phyloP scores from a whole-genome alignment of 345 rosid species.

The Kandelia obovata region DNA sequence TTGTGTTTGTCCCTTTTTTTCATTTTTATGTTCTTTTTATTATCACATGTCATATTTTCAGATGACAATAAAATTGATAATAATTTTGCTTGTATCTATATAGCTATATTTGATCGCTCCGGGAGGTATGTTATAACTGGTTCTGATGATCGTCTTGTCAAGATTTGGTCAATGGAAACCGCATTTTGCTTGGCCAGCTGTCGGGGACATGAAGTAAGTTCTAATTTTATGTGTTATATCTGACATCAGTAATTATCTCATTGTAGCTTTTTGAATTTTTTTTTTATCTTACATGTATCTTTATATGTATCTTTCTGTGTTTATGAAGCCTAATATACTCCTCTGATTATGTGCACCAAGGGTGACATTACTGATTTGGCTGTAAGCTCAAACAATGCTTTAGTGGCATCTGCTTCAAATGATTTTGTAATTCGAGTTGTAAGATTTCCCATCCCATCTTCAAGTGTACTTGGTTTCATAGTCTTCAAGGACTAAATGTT shows the following conservation, averaged over 20 bases:
- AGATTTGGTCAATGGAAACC: constrained; percentile 99
- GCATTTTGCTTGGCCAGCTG: constrained; percentile 98
- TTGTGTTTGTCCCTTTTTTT: not conserved
- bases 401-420: constrained; percentile 96
- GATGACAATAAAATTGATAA: not conserved
- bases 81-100: constrained; percentile 26
- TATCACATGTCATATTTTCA: not conserved
- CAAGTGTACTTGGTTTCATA: constrained; percentile 11
- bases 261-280: not conserved
- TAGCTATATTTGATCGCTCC: constrained; percentile 90
- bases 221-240: constrained; percentile 6
- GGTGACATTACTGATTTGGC: constrained; percentile 99
- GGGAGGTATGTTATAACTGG: constrained; percentile 98
- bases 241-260: not conserved
- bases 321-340: not conserved
- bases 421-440: constrained; percentile 92
- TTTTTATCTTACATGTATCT: constrained; percentile 13
- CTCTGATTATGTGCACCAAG: constrained; percentile 40
- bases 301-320: not conserved
- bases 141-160: constrained; percentile 97
- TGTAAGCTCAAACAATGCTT: constrained; percentile 84
- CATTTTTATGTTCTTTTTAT: not conserved
- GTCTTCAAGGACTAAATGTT: constrained; percentile 12
- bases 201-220: constrained; percentile 97
- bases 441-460: constrained; percentile 35